Percentiles rank a stretch among this genome's conserved stretches.
phyloP scores from a whole-genome alignment of 1,284 basidiomycete species.

The Sporisorium exsertum region DNA sequence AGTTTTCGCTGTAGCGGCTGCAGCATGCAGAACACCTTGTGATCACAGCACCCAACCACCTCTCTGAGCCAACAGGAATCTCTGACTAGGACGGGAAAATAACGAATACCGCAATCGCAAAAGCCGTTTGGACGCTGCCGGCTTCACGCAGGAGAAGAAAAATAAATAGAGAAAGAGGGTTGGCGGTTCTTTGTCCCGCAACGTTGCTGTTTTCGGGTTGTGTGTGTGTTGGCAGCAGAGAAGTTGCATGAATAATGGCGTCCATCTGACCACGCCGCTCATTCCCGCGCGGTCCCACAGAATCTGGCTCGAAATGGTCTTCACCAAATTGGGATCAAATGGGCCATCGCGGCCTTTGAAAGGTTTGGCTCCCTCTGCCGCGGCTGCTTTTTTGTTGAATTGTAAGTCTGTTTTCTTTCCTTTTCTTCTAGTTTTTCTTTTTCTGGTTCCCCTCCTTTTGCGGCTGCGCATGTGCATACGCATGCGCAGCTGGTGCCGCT shows the following conservation, averaged over 20 bases:
- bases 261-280: slow-evolving; percentile 29
- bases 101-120: too few relatives aligned
- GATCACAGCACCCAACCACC: neutral
- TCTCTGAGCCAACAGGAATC: too few relatives aligned
- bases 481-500: neutral
- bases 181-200: neutral
- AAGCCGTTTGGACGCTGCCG: too few relatives aligned
- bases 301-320: neutral
- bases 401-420: too few relatives aligned
- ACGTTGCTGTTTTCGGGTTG: slow-evolving; percentile 35
- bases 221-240: neutral
- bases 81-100: too few relatives aligned
- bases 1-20: too few relatives aligned
- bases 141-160: neutral
- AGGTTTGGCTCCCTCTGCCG: too few relatives aligned
- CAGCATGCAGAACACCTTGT: neutral
- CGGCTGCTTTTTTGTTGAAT: too few relatives aligned
- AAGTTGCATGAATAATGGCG: slow-evolving; percentile 21
- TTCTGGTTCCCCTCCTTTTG: neutral
- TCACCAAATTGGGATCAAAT: too few relatives aligned
- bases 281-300: slow-evolving; percentile 18
- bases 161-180: neutral
- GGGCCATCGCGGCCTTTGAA: too few relatives aligned
- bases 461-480: neutral
- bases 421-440: neutral